A percentile compares a stretch with the other conserved stretches of the same genome.
Conservation (phyloP, 371 early-diverging fungal genomes). For the Zancudomyces culisetae region DNA sequence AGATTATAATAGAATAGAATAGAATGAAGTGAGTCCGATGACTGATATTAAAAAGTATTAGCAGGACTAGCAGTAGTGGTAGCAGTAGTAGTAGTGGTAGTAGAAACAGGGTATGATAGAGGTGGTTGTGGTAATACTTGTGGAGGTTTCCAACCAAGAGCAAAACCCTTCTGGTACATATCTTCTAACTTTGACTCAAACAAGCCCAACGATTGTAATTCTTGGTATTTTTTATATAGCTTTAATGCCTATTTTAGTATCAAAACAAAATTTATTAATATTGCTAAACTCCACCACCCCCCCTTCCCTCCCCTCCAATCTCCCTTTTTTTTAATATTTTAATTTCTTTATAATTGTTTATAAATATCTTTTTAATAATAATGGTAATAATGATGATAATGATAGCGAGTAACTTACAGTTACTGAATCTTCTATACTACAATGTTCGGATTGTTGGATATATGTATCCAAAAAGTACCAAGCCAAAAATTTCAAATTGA, state of each 20-base stretch:
- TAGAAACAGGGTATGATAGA: too few species aligned
- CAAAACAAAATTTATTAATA: not conserved
- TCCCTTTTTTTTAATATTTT: too few species aligned
- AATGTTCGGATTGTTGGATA: constrained; percentile 75
- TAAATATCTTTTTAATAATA: too few species aligned
- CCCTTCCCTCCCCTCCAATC: too few species aligned
- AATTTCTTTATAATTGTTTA: too few species aligned
- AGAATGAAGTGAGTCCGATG: too few species aligned
- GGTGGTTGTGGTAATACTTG: too few species aligned
- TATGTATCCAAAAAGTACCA: constrained; percentile 71
- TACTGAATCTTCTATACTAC: constrained; percentile 82
- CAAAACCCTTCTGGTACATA: not conserved
- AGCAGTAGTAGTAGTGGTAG: too few species aligned
- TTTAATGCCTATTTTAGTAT: constrained; percentile 30
- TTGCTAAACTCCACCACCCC: not conserved
- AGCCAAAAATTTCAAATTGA: constrained; percentile 63
- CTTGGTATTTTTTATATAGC: constrained; percentile 58
- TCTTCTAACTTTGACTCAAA: not conserved
- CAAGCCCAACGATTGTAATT: not conserved
- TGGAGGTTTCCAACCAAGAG: not conserved
- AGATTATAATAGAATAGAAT: too few species aligned
- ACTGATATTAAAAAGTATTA: too few species aligned
- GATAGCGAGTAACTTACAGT: constrained; percentile 23
- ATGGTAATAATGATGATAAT: too few species aligned
- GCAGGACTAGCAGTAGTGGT: too few species aligned